Percentiles rank a stretch among this genome's conserved stretches.
Evolutionary conservation across 2,329 filamentous ascomycete genomes (phyloP).

Genomic region (Claviceps monticola): DNA sequence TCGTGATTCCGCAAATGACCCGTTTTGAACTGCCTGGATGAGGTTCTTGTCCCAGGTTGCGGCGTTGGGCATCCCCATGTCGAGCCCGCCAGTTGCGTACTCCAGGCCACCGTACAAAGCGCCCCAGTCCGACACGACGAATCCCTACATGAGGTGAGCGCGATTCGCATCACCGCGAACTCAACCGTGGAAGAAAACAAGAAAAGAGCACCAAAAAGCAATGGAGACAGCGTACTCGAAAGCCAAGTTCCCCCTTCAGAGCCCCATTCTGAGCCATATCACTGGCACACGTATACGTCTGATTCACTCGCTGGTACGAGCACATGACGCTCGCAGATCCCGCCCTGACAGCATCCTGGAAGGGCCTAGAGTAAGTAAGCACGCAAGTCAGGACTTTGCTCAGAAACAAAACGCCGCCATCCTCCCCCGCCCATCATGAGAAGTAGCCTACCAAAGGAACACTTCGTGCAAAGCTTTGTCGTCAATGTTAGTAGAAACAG

Average conservation of each 20-base stretch:
- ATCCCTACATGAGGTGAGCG: constrained; percentile 28
- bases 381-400: too few relatives aligned
- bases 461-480: constrained; percentile 48
- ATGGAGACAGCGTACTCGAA: constrained; percentile 20
- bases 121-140: constrained; percentile 52
- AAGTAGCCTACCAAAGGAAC: constrained; percentile 28
- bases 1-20: constrained; percentile 38
- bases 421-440: neutral
- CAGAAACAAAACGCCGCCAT: too few relatives aligned
- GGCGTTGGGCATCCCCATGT: constrained; percentile 52
- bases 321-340: constrained; percentile 44
- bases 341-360: constrained; percentile 50
- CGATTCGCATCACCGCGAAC: neutral
- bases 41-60: constrained; percentile 38
- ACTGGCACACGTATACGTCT: constrained; percentile 57
- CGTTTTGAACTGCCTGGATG: constrained; percentile 42
- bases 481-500: constrained; percentile 42
- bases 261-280: constrained; percentile 51
- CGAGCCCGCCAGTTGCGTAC: constrained; percentile 49
- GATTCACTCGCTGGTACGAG: constrained; percentile 57
- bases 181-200: too few relatives aligned
- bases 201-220: neutral
- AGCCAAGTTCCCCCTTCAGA: constrained; percentile 46
- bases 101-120: constrained; percentile 51
- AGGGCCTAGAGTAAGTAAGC: too few relatives aligned